Evolutionary conservation across 2,329 filamentous ascomycete species (phyloP), one percentile per base, ranked within the genome.

Genomic region (Taxawa tesnikishii): DNA sequence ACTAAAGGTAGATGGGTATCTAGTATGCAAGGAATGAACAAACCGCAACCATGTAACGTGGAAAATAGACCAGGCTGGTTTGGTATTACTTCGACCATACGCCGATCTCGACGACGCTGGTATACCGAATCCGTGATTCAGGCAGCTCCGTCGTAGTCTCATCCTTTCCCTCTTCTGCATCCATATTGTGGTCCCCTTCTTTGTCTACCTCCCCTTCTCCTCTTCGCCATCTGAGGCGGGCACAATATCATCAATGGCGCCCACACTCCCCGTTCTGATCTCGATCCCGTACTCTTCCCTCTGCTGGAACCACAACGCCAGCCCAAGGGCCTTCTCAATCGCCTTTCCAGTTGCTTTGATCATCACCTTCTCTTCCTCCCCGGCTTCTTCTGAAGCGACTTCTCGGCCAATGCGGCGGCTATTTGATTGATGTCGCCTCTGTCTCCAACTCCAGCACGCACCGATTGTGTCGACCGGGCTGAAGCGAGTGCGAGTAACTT

Each of bases 241-340:
- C 24, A 74, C 58, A 17, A 83, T 58, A 50, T 83, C 79, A 47
- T 85, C 79, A 27, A 83, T 63, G 3, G 74, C 70, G n/a, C 63
- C 63, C 11, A 79, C 61, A 31, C 68, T 80, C 35, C 70, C 67
- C 28, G 78, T 83, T 49, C 65, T 60, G 31, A 83, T 47, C 43
- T 62, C 57, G 2, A 83, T 73, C 4, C 54, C 48, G 40, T 71
- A 76, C 39, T 73, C 72, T 9, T 53, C 59, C 51, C 77, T 67
- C 33, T 70, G 63, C 51, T 73, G 67, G 42, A 83, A 83, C 62
- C 71, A 79, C 19, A 69, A 53, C 0, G 72, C 79, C 5, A 84
- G 52, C 15, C 68, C 61, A 37, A 81, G 52, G 1, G 70, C 70
- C 53, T 73, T 74, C 39, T 68, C 62, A 17, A 84, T 75, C 6